Base-by-base conservation (phyloP, 179 eudicot genomes). In the Silene coronaria region DNA sequence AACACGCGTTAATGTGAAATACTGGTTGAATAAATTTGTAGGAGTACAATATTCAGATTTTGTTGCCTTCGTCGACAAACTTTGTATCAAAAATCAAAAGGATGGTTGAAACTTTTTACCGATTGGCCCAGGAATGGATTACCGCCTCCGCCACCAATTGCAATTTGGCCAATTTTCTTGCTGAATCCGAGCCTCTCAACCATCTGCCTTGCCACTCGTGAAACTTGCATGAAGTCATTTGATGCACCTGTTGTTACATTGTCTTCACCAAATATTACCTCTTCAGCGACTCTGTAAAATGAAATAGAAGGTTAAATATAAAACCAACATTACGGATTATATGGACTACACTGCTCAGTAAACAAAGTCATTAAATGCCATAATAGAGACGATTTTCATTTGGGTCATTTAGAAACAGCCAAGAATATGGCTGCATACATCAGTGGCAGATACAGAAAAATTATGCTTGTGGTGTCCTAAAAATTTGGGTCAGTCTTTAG, bases 161-260 rank as follows among this genome's bases (percentile, higher is more conserved):
- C 98, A 46, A 91, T 76, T 76, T 93, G 98, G 28, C 97, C 98
- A 42, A 91, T 91, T 88, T 93, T 93, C 80, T 93, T 93, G 91
- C 98, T 93, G 88, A 93, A 91, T 26, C 98, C 98, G 36, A 93
- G 89, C 82, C 98, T 88, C 86, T 93, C 97, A 10, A 93, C 98
- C 98, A 93, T 93, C 85, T 93, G 98, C 69, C 98, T 86, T 24
- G 98, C 98, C 69, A 93, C 98, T 75, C 98, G 82, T 24, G 98
- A 88, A 57, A 93, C 98, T 89, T 93, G 98, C 96, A 91, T 93
- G 82, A 93, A 93, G 79, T 93, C 98, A 30, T 85, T 93, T 6
- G 98, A 93, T 74, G 98, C 98, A 19, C 97, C 98, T 24, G 98
- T 93, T 58, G 98, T 93, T 7, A 93, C 98, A 67, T 93, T 93